Evolutionary conservation across 495 filamentous ascomycete species (phyloP).

Genomic region (Terfezia claveryi): DNA sequence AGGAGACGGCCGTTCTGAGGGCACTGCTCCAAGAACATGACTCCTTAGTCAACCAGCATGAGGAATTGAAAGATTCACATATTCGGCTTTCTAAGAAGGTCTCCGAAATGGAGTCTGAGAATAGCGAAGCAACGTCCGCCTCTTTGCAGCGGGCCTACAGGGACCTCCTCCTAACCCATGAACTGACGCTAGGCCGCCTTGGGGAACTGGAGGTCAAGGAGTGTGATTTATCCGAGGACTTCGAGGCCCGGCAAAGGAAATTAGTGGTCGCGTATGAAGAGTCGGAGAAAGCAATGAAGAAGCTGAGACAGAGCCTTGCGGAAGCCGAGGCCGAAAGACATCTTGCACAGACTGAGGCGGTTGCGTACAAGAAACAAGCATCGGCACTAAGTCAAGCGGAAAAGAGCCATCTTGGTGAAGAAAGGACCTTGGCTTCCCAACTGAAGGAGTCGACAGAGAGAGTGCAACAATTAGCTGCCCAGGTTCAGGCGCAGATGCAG

Average conservation of each 20-base stretch:
- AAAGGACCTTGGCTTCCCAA: constrained; percentile 39
- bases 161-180: constrained; percentile 46
- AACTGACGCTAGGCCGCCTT: constrained; percentile 23
- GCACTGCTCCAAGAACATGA: constrained; percentile 70
- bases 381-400: constrained; percentile 40
- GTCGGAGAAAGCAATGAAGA: constrained; percentile 34
- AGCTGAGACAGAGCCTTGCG: constrained; percentile 40
- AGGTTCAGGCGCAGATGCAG: constrained; percentile 53
- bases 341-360: constrained; percentile 36
- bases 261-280: constrained; percentile 34
- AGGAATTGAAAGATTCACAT: constrained; percentile 19
- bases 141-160: constrained; percentile 59
- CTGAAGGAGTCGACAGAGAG: constrained; percentile 48
- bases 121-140: constrained; percentile 26
- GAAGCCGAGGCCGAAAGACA: constrained; percentile 52
- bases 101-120: constrained; percentile 16
- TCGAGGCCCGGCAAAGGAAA: constrained; percentile 24
- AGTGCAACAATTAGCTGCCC: constrained; percentile 49
- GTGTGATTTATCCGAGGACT: constrained; percentile 28
- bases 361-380: constrained; percentile 36
- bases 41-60: constrained; percentile 38
- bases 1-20: constrained; percentile 67
- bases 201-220: constrained; percentile 20
- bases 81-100: constrained; percentile 21
- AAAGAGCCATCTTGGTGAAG: constrained; percentile 38